phyloP scores from a whole-genome alignment of 495 filamentous ascomycete species.

The Lophium mytilinum region DNA sequence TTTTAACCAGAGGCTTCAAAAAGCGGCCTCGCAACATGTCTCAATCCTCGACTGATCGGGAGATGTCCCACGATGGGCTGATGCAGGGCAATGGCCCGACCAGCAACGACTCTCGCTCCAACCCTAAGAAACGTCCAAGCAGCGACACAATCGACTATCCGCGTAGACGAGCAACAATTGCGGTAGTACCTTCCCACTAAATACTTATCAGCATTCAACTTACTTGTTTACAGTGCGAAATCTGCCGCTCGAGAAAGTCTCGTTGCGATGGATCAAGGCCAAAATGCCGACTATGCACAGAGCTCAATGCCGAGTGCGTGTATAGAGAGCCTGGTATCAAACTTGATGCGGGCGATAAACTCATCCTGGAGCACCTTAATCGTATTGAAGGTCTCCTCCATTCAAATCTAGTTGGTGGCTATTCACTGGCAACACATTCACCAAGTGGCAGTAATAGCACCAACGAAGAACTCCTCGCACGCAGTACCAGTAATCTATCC shows the following conservation, averaged over 20 bases:
- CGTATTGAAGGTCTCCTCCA: conserved; percentile 73
- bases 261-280: conserved; percentile 76
- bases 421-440: conserved; percentile 46
- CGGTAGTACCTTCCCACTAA: conserved; percentile 16
- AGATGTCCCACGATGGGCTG: conserved; percentile 17
- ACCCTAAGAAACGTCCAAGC: conserved; percentile 24
- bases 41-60: conserved; percentile 27
- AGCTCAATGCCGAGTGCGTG: conserved; percentile 72
- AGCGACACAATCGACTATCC: conserved; percentile 35
- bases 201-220: conserved; percentile 2
- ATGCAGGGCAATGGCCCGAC: conserved; percentile 15
- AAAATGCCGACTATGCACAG: conserved; percentile 74
- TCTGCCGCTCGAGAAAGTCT: conserved; percentile 75
- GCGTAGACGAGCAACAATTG: conserved; percentile 34
- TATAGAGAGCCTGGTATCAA: conserved; percentile 84
- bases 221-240: conserved; percentile 56
- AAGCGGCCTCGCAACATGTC: conserved; percentile 28
- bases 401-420: conserved; percentile 49
- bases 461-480: conserved; percentile 49
- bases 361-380: conserved; percentile 68
- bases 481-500: conserved; percentile 32
- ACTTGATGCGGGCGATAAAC: conserved; percentile 75
- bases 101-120: conserved; percentile 21
- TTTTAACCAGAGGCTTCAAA: conserved; percentile 18
- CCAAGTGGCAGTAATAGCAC: conserved; percentile 60